Base-by-base conservation (phyloP, 2,329 filamentous ascomycete genomes). In the Diaporthe sp. region DNA sequence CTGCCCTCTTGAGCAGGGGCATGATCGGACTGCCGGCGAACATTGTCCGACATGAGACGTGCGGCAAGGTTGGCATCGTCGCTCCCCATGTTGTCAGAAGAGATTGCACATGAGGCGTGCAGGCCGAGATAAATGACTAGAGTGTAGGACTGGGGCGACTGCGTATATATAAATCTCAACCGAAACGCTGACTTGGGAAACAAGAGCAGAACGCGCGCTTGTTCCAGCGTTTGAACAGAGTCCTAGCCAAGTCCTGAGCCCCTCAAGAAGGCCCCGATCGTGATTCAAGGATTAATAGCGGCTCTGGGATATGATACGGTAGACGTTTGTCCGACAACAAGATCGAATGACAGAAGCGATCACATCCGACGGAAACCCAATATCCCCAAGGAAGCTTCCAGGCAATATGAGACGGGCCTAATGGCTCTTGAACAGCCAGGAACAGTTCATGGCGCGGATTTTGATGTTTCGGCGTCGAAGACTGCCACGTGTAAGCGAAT, bases 231-330 rank as follows among this genome's bases (percentile, higher is more conserved):
- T 4, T 53, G 62, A 15, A 28, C 28, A 17, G 15, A 42, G 25
- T 8, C 65, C 22, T 42, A 2, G 34, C 65, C 65, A 69, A 42
- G 49, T 19, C n/a, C 8, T 9, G 34, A 42, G 49, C 34, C 49
- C 49, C 65, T 22, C 49, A 28, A 69, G 65, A 55, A 37, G 22
- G 22, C 34, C 22, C n/a, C 34, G 15, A 22, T 39, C 49, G 65
- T 69, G 65, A 69, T 55, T 55, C 49, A 69, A 55, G 65, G 65
- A 69, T 69, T 69, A 55, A 69, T 55, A 55, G n/a, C 25, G n/a
- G 15, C 49, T 42, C 46, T 55, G 46, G 49, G 13, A 69, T 42
- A 22, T 15, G 34, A 55, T 42, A 25, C n/a, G 49, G 13, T 37
- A n/a, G 65, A 53, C 5, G 49, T 55, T 42, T 42, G 34, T 55